A percentile compares a stretch with the other conserved stretches of the same genome.
Conservation (phyloP, 148 eudicot species). For the Fagopyrum esculentum region DNA sequence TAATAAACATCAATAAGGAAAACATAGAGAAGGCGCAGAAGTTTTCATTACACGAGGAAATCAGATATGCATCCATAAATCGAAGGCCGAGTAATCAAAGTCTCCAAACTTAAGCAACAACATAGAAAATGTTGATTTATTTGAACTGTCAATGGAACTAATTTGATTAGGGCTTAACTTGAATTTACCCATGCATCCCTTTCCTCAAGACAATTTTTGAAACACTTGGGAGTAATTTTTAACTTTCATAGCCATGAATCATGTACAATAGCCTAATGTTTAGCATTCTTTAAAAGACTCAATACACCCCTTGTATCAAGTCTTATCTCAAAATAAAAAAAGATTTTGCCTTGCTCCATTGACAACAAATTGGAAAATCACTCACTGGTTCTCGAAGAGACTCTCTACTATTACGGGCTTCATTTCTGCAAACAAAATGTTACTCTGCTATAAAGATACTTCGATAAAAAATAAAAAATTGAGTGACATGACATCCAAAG, state of each 20-base stretch:
- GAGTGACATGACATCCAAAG: background rate
- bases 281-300: background rate
- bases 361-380: background rate
- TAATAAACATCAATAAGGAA: background rate
- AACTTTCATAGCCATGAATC: background rate
- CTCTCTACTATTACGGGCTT: background rate
- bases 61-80: background rate
- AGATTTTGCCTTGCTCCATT: background rate
- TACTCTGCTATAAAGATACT: background rate
- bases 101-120: background rate
- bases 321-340: background rate
- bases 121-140: background rate
- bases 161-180: background rate
- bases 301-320: background rate
- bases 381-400: background rate
- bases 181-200: background rate
- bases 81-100: background rate
- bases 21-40: background rate
- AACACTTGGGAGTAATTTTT: too few species aligned
- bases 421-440: background rate
- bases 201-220: too few species aligned
- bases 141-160: background rate
- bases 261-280: background rate
- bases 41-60: background rate
- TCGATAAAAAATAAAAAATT: background rate